These are phyloP conservation scores for Backusella psychrophila DNA, from an alignment of 192 early-diverging fungal species.

Conservation along the genomic window DNA sequence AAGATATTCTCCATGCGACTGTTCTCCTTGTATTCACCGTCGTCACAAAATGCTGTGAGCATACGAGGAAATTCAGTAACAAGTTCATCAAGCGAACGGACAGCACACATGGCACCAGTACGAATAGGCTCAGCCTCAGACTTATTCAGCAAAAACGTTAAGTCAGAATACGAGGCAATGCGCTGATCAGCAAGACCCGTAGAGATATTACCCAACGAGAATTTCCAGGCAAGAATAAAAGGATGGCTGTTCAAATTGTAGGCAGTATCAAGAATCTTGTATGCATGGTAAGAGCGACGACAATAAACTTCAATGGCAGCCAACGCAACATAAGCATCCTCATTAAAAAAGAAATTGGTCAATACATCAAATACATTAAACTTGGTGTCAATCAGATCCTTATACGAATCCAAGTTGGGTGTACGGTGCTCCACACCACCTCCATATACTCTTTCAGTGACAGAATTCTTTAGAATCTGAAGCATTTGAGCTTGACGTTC, in stretches of 20 bases:
- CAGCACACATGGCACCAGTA: conserved; percentile 83
- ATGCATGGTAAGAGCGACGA: conserved; percentile 95
- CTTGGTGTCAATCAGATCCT: conserved; percentile 86
- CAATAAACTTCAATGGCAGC: conserved; percentile 95
- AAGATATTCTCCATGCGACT: conserved; percentile 71
- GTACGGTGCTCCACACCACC: conserved; percentile 64
- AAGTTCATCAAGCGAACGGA: conserved; percentile 66
- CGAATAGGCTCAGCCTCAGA: conserved; percentile 72
- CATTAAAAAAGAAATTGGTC: conserved; percentile 89
- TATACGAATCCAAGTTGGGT: conserved; percentile 73
- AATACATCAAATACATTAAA: conserved; percentile 96
- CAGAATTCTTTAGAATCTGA: conserved; percentile 72
- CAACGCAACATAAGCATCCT: conserved; percentile 67
- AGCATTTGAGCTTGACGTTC: conserved; percentile 84
- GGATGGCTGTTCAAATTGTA: conserved; percentile 61
- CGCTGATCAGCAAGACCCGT: conserved; percentile 45
- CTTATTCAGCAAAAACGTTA: conserved; percentile 72
- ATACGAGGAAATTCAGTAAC: conserved; percentile 57
- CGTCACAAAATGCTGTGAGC: conserved; percentile 54
- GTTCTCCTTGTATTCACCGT: conserved; percentile 9
- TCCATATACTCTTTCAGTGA: conserved; percentile 76
- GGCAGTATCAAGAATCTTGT: conserved; percentile 85
- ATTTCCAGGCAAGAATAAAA: conserved; percentile 74
- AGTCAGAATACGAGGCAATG: conserved; percentile 76
- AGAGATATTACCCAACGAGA: conserved; percentile 50